Percentiles rank a stretch among this genome's conserved stretches.
Conservation (phyloP, 1,284 basidiomycete species). For the Tilletia caries region DNA sequence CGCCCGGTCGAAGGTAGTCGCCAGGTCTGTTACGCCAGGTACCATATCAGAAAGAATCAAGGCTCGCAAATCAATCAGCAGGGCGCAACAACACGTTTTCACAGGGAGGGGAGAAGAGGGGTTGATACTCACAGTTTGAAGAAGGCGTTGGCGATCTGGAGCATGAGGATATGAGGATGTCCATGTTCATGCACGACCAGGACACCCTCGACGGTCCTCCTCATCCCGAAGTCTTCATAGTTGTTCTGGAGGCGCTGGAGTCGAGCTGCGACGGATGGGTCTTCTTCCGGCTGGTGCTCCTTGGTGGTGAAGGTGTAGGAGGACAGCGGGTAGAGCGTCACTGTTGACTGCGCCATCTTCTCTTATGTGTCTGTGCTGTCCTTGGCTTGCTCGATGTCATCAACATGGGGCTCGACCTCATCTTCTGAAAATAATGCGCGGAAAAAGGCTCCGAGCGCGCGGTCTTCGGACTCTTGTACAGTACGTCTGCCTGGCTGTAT, state of each 20-base stretch:
- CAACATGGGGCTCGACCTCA: neutral
- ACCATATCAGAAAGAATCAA: too few species aligned
- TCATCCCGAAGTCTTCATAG: conserved; percentile 90
- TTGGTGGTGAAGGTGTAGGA: conserved; percentile 89
- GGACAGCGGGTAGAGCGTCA: conserved; percentile 67
- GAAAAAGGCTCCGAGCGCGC: neutral
- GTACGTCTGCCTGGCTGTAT: neutral
- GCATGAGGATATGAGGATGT: conserved; percentile 78
- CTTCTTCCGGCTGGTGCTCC: conserved; percentile 92
- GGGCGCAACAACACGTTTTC: too few species aligned
- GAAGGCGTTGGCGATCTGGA: conserved; percentile 97
- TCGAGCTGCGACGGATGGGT: conserved; percentile 74
- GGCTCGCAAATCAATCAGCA: too few species aligned
- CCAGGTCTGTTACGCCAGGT: conserved; percentile 77
- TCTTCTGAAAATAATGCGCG: neutral
- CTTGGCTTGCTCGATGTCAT: neutral
- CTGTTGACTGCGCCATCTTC: conserved; percentile 19
- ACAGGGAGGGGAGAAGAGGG: neutral
- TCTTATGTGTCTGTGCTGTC: neutral
- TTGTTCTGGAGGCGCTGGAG: conserved; percentile 69
- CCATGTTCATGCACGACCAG: conserved; percentile 76
- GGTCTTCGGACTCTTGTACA: neutral
- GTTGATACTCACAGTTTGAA: conserved; percentile 78
- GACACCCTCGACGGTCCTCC: conserved; percentile 90
- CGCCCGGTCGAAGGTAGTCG: conserved; percentile 94